phyloP scores from a whole-genome alignment of 495 filamentous ascomycete species.

The Penicillium desertorum region DNA sequence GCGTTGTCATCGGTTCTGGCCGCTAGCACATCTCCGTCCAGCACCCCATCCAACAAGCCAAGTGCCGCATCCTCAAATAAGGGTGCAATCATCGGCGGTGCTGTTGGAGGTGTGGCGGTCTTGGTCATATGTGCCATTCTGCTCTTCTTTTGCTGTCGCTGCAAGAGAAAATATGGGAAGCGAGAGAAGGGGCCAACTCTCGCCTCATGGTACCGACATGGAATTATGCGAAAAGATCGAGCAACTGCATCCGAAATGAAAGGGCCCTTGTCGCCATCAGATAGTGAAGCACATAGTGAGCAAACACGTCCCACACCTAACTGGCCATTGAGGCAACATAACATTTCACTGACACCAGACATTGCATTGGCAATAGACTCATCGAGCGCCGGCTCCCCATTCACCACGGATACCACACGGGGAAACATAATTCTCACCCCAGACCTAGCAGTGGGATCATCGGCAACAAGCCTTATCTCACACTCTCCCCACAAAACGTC shows the following conservation, averaged over 20 bases:
- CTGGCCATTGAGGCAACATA: neutral
- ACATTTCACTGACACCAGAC: neutral
- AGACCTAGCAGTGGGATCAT: neutral
- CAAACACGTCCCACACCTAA: neutral
- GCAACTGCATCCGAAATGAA: conserved; percentile 4
- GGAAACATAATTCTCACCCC: neutral
- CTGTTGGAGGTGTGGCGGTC: conserved; percentile 25
- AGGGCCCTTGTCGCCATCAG: neutral
- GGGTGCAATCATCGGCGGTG: conserved; percentile 31
- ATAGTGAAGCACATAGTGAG: conserved; percentile 6
- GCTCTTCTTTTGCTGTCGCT: conserved; percentile 25
- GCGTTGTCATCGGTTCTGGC: conserved; percentile 1
- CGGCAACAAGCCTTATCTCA: conserved; percentile 3
- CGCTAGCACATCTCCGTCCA: neutral
- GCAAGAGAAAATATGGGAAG: conserved; percentile 19
- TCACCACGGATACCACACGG: neutral
- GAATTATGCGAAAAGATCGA: conserved; percentile 1
- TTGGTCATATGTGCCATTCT: conserved; percentile 23
- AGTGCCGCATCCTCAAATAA: conserved; percentile 10
- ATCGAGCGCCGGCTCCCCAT: neutral
- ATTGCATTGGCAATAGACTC: neutral
- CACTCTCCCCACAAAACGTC: conserved; percentile 1
- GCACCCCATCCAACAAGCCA: conserved; percentile 6
- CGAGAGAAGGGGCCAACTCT: conserved; percentile 8
- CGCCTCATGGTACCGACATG: conserved; percentile 1